Evolutionary conservation across 2,329 filamentous ascomycete species (phyloP).

Genomic region (Pseudogymnoascus sp.): DNA sequence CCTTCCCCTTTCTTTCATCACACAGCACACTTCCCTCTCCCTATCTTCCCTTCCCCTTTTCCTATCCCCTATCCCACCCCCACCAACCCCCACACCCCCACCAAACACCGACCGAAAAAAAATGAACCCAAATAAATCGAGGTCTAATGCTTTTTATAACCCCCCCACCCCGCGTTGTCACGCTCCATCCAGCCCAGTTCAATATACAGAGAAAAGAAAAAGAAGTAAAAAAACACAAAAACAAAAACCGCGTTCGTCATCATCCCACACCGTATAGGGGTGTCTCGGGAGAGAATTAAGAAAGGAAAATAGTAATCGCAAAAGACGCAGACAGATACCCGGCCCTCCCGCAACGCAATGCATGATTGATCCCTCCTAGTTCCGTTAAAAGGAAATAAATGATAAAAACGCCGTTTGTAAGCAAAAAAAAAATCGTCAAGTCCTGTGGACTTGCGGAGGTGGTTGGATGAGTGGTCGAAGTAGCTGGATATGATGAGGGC

Average conservation of each 20-base stretch:
- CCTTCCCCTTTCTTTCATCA: not conserved
- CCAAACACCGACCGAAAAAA: not conserved
- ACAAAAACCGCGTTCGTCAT: not conserved
- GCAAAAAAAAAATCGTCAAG: not conserved
- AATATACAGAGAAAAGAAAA: not conserved
- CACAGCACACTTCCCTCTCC: not conserved
- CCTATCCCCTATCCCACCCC: not conserved
- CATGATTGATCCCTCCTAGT: not conserved
- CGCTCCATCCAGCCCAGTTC: not conserved
- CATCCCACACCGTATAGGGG: not conserved
- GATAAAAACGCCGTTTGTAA: not conserved
- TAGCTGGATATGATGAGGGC: not conserved
- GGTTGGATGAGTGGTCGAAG: not conserved
- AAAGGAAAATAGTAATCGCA: not conserved
- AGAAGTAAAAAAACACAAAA: not conserved
- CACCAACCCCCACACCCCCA: not conserved
- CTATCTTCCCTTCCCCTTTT: not conserved
- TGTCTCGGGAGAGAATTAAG: not conserved
- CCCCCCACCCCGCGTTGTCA: not conserved
- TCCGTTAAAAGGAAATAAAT: not conserved
- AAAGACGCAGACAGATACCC: not conserved
- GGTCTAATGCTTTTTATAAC: constrained; percentile 1
- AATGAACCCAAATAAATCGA: not conserved
- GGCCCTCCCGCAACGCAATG: not conserved
- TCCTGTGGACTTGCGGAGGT: not conserved